phyloP scores from a whole-genome alignment of 2,329 filamentous ascomycete species.

The Knoxdaviesia proteae region DNA sequence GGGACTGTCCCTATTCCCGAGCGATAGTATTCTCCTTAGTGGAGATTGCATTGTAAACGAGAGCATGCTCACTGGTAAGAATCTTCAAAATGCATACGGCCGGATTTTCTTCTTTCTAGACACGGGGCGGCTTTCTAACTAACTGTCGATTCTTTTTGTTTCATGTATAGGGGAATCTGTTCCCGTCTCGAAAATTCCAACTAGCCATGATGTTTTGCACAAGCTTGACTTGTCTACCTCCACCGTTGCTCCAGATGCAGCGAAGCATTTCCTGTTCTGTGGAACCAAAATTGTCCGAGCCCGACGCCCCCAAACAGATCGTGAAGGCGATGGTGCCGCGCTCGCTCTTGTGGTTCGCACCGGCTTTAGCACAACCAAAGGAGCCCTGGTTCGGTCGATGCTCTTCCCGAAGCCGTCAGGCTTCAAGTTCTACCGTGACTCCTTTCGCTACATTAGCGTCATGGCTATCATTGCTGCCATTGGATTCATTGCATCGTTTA shows the following conservation, averaged over 20 bases:
- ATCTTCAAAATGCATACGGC: background rate
- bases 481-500: slow-evolving; percentile 75
- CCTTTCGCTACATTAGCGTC: slow-evolving; percentile 91
- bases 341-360: slow-evolving; percentile 83
- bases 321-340: slow-evolving; percentile 72
- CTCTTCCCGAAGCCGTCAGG: slow-evolving; percentile 94
- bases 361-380: slow-evolving; percentile 95
- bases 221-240: slow-evolving; percentile 60
- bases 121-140: background rate
- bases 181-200: slow-evolving; percentile 79
- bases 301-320: slow-evolving; percentile 66
- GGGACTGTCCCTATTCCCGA: slow-evolving; percentile 68
- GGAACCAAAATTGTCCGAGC: slow-evolving; percentile 91
- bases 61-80: slow-evolving; percentile 71
- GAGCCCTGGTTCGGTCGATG: slow-evolving; percentile 89
- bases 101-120: background rate
- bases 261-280: slow-evolving; percentile 78
- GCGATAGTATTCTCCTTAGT: slow-evolving; percentile 74
- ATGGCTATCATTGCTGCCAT: slow-evolving; percentile 75
- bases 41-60: slow-evolving; percentile 98
- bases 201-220: slow-evolving; percentile 59
- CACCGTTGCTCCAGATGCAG: slow-evolving; percentile 63
- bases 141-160: background rate
- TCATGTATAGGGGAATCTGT: slow-evolving; percentile 56
- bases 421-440: slow-evolving; percentile 96